Percentiles rank a stretch among this genome's conserved stretches.
Evolutionary conservation across 495 filamentous ascomycete species (phyloP).

Genomic region (Talaromyces ruber): DNA sequence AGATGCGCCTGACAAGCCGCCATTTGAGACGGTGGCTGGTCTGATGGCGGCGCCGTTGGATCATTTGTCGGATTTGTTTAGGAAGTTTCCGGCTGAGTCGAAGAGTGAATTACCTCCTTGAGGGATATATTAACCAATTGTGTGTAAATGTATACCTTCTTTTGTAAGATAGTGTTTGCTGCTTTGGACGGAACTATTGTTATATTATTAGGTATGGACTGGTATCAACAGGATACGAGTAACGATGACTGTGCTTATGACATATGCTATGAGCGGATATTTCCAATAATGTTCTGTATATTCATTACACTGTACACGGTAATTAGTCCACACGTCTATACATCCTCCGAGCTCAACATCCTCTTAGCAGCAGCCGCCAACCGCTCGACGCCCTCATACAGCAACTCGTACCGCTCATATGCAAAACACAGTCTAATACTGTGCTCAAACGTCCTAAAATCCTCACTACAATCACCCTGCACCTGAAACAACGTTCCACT

Average conservation of each 20-base stretch:
- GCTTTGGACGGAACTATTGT: neutral
- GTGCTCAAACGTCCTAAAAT: constrained; percentile 38
- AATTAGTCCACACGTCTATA: neutral
- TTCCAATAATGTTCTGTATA: neutral
- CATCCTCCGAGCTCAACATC: neutral
- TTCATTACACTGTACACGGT: neutral
- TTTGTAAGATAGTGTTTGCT: neutral
- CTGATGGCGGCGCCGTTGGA: constrained; percentile 11
- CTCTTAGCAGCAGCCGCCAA: constrained; percentile 34
- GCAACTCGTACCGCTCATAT: constrained; percentile 59
- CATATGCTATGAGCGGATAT: neutral
- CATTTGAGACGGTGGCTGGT: constrained; percentile 10
- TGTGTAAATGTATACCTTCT: too few relatives aligned
- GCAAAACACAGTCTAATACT: constrained; percentile 63
- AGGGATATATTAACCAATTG: neutral
- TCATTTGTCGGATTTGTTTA: constrained; percentile 9
- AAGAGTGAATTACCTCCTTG: constrained; percentile 5
- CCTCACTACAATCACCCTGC: constrained; percentile 36
- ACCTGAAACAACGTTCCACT: constrained; percentile 62
- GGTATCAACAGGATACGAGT: neutral
- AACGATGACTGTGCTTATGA: neutral
- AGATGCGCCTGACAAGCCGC: constrained; percentile 14
- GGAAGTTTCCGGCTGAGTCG: constrained; percentile 10
- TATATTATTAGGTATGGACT: neutral
- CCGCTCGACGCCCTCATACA: constrained; percentile 61